Evolutionary conservation across 164 flowering plant genomes (phyloP).

Genomic region (Umbellularia californica): DNA sequence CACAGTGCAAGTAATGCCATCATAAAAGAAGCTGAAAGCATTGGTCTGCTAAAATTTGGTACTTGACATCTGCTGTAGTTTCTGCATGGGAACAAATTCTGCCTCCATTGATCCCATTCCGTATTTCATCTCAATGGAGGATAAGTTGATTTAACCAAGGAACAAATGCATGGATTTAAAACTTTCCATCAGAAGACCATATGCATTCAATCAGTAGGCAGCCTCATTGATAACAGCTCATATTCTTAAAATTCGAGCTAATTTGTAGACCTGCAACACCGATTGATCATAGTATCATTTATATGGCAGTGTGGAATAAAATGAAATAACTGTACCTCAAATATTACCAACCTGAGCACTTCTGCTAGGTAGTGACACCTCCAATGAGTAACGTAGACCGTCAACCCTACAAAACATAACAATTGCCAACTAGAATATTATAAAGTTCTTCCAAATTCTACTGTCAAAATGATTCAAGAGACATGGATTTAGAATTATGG

Average conservation of each 20-base stretch:
- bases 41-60: too few species aligned
- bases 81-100: too few species aligned
- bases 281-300: neutral
- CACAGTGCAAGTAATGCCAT: too few species aligned
- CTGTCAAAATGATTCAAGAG: neutral
- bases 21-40: too few species aligned
- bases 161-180: too few species aligned
- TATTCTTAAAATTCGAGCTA: constrained; percentile 10
- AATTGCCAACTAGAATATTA: neutral
- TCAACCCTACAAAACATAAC: constrained; percentile 7
- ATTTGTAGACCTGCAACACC: constrained; percentile 6
- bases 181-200: neutral
- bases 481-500: neutral
- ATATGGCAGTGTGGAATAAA: neutral
- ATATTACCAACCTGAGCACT: constrained; percentile 9
- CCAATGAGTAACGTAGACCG: constrained; percentile 8
- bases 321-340: neutral
- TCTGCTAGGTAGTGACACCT: constrained; percentile 11
- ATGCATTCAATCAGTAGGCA: too few species aligned
- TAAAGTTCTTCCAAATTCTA: neutral
- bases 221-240: neutral
- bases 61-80: too few species aligned
- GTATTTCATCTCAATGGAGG: too few species aligned
- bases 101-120: too few species aligned
- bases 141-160: too few species aligned